These are phyloP conservation scores for Coemansia sp. DNA, from an alignment of 192 early-diverging fungal genomes.

Conservation along the genomic window DNA sequence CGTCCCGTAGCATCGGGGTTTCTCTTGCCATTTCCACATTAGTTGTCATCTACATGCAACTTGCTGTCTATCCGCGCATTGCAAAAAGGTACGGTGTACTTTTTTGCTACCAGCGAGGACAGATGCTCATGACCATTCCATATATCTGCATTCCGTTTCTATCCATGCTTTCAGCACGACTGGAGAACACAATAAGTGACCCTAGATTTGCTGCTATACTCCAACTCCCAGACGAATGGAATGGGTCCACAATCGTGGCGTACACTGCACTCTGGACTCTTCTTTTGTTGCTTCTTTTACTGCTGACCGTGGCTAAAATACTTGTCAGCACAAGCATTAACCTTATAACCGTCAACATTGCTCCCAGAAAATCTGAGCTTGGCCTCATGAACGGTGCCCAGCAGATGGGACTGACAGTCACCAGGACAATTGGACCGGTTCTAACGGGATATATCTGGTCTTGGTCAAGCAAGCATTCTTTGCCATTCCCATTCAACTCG, in stretches of 20 bases:
- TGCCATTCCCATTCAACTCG: constrained; percentile 40
- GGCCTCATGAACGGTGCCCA: constrained; percentile 43
- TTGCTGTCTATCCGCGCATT: constrained; percentile 51
- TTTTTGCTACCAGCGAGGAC: constrained; percentile 36
- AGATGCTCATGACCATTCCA: constrained; percentile 5
- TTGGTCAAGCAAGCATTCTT: constrained; percentile 38
- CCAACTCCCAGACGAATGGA: neutral
- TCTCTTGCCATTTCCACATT: constrained; percentile 47
- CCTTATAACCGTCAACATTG: constrained; percentile 37
- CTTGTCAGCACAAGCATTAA: constrained; percentile 15
- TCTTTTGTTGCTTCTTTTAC: neutral
- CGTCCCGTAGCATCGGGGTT: constrained; percentile 51
- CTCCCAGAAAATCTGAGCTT: constrained; percentile 27
- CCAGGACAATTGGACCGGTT: constrained; percentile 25
- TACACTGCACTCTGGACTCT: neutral
- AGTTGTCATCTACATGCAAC: constrained; percentile 54
- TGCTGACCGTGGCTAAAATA: neutral
- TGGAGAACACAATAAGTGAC: neutral
- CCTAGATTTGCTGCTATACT: neutral
- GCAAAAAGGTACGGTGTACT: constrained; percentile 50
- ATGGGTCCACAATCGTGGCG: neutral
- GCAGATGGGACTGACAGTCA: constrained; percentile 31
- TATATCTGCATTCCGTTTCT: constrained; percentile 11
- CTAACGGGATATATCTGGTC: constrained; percentile 24
- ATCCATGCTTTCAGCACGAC: constrained; percentile 6